These are phyloP conservation scores for Clavaria fumosa DNA, from an alignment of 768 basidiomycete genomes.

Conservation along the genomic window DNA sequence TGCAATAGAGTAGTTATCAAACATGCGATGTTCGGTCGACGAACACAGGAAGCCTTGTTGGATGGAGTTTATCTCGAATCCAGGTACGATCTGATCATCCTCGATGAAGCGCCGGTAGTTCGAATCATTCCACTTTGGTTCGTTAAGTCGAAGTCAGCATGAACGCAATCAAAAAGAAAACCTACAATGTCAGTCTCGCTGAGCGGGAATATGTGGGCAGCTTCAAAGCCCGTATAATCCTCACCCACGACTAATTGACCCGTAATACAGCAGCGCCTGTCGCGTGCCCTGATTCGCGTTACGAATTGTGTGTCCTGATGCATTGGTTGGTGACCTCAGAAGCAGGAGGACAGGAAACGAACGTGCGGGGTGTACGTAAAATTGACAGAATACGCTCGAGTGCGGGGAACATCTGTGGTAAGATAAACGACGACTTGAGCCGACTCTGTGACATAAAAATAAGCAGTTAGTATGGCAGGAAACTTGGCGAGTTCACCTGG, in stretches of 20 bases:
- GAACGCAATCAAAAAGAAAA: conserved; percentile 1
- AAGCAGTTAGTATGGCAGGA: conserved; percentile 2
- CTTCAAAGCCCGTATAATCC: conserved; percentile 12
- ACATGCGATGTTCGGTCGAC: conserved; percentile 11
- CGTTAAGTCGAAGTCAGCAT: conserved; percentile 4
- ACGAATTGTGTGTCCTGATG: conserved; percentile 9
- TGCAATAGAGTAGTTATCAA: conserved; percentile 10
- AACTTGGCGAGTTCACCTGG: conserved; percentile 7
- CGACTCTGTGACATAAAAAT: conserved; percentile 7
- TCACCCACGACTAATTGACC: conserved; percentile 10
- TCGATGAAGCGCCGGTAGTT: conserved; percentile 11
- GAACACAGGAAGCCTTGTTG: conserved; percentile 12
- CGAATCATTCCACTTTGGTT: conserved; percentile 10
- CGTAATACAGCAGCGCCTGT: conserved; percentile 11
- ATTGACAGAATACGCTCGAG: conserved; percentile 10
- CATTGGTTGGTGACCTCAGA: not conserved
- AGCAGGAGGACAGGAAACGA: conserved; percentile 1
- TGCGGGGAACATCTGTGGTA: conserved; percentile 10
- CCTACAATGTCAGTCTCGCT: conserved; percentile 9
- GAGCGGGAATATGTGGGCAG: conserved; percentile 12
- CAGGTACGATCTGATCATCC: conserved; percentile 9
- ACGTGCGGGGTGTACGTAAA: conserved; percentile 10
- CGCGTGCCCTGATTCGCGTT: conserved; percentile 9
- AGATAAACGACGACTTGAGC: conserved; percentile 7
- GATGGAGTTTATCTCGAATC: conserved; percentile 11